phyloP scores from a whole-genome alignment of 2,329 filamentous ascomycete genomes.

The Microsporum ferrugineum region DNA sequence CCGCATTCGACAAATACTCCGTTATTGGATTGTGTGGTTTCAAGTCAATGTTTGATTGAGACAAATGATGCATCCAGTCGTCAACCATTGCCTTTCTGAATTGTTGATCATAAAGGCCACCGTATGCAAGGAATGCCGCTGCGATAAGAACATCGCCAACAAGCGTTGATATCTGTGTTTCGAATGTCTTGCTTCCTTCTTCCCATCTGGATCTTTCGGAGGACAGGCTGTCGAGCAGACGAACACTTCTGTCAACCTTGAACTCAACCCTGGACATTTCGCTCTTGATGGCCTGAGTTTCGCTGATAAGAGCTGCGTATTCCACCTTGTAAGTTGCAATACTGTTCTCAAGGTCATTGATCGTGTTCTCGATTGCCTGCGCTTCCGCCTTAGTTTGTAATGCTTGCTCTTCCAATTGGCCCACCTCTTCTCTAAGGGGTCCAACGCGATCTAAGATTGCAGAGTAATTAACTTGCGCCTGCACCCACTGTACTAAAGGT shows the following conservation, averaged over 20 bases:
- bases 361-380: conserved; percentile 78
- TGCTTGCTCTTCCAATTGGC: conserved; percentile 73
- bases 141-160: conserved; percentile 92
- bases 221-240: conserved; percentile 84
- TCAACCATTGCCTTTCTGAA: conserved; percentile 97
- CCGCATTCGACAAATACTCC: conserved; percentile 91
- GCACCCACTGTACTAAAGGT: conserved; percentile 91
- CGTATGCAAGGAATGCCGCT: conserved; percentile 94
- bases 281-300: conserved; percentile 91
- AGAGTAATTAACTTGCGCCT: conserved; percentile 95
- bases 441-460: conserved; percentile 91
- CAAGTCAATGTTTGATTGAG: conserved; percentile 82
- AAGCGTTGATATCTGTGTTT: conserved; percentile 92
- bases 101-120: conserved; percentile 92
- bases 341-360: conserved; percentile 71
- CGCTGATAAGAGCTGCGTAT: conserved; percentile 89
- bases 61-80: conserved; percentile 90
- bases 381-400: conserved; percentile 89
- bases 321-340: conserved; percentile 93
- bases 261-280: conserved; percentile 96
- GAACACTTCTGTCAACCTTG: conserved; percentile 94
- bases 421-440: conserved; percentile 80
- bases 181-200: conserved; percentile 92
- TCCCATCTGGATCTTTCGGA: conserved; percentile 93
- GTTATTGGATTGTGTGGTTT: conserved; percentile 91